Evolutionary conservation across 352 stramenopile species (phyloP).

Genomic region (Globisporangium cederbergense): DNA sequence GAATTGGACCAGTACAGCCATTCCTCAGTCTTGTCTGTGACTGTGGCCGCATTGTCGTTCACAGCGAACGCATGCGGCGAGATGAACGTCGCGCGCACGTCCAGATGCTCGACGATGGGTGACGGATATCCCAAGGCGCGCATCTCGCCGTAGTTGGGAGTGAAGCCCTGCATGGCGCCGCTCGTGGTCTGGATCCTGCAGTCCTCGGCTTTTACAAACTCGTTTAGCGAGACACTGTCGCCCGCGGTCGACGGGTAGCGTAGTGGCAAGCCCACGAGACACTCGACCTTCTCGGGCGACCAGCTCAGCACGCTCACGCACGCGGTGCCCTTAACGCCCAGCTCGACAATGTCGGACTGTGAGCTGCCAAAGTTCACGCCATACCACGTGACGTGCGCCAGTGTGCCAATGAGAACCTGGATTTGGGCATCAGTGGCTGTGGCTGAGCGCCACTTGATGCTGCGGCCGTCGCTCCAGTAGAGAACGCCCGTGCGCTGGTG

Average conservation of each 20-base stretch:
- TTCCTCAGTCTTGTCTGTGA: conserved; percentile 10
- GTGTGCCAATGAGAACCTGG: conserved; percentile 32
- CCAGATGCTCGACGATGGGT: conserved; percentile 49
- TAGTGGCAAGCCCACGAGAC: conserved; percentile 44
- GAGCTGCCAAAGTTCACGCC: conserved; percentile 49
- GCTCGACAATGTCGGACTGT: conserved; percentile 25
- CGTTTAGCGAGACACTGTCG: not conserved
- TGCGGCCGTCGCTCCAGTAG: conserved; percentile 60
- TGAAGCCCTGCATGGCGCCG: conserved; percentile 44
- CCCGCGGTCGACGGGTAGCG: conserved; percentile 16
- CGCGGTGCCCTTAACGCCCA: conserved; percentile 34
- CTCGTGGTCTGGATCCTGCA: conserved; percentile 48
- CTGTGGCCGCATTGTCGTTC: conserved; percentile 19
- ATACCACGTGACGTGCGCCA: conserved; percentile 46
- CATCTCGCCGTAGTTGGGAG: conserved; percentile 49
- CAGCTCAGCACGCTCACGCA: conserved; percentile 48
- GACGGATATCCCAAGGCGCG: conserved; percentile 35
- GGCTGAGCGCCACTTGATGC: conserved; percentile 26
- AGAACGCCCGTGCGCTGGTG: conserved; percentile 31
- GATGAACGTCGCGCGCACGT: conserved; percentile 31
- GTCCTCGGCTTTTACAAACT: conserved; percentile 30
- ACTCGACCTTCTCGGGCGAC: conserved; percentile 43
- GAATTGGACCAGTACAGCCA: conserved; percentile 78
- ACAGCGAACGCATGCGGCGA: conserved; percentile 48
- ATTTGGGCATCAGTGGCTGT: conserved; percentile 9